Evolutionary conservation across 148 eudicot genomes (phyloP), one percentile per base, ranked within the genome.

Genomic region (Polygonum aviculare): DNA sequence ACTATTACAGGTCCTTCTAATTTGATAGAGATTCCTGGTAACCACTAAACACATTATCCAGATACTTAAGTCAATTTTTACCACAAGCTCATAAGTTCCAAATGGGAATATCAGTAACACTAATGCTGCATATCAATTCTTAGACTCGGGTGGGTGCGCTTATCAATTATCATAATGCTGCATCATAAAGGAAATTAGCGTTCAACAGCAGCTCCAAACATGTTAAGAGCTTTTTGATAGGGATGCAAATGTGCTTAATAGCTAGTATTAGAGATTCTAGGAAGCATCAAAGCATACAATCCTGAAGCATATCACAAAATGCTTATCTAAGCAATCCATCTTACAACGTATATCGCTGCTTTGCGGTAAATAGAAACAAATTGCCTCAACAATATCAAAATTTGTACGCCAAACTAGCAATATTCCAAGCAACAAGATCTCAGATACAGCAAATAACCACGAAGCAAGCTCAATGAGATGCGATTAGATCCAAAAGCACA

Each of bases 131-230:
- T n/a, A n/a, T n/a, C n/a, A n/a, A n/a, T n/a, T n/a, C 22, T 54
- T 18, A 9, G 18, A 16, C 60, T 54, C 22, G 11, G 8, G 48
- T 45, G 48, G 10, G 12, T 10, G 48, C 10, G 48, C 10, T 51
- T 14, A 15, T 51, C 6, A 51, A n/a, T 16, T 22, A 8, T 16
- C n/a, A 59, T 3, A 59, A 21, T 59, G 26, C 22, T 26, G 36
- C 5, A 59, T 22, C 4, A 59, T 59, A 26, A 59, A 22, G 36
- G 36, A 59, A 11, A 22, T 21, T 26, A 21, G 67, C 26, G 21
- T 22, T 60, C 67, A 60, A 60, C 36, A 22, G 36, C 67, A 60
- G 36, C 67, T 60, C 67, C 67, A 60, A 60, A 60, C 67, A 54
- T 54, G 60, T 54, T 54, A 48, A 12, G 15, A 12, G 15, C 14